Percentiles rank a stretch among this genome's conserved stretches.
Conservation (phyloP, 129 eudicot genomes). For the Kitagawia praeruptora region DNA sequence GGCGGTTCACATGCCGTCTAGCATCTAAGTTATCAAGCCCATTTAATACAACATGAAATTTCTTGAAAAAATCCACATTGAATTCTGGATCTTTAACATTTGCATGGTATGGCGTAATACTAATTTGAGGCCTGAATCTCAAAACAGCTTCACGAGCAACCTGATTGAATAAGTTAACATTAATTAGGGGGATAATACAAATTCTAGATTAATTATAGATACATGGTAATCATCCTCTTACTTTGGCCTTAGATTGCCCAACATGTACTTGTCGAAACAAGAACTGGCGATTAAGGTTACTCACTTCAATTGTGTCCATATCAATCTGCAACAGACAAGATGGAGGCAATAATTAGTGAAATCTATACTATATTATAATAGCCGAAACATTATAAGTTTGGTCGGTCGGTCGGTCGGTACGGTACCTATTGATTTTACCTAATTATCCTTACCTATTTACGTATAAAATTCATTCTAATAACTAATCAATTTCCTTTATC, state of each 20-base stretch:
- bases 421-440: too few species aligned
- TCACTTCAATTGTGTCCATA: constrained; percentile 97
- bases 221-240: constrained; percentile 24
- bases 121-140: constrained; percentile 84
- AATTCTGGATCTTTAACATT: constrained; percentile 92
- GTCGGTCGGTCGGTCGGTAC: too few species aligned
- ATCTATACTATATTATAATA: too few species aligned
- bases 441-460: too few species aligned
- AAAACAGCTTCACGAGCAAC: constrained; percentile 97
- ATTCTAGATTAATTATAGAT: background rate
- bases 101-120: constrained; percentile 90
- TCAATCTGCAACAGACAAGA: constrained; percentile 60
- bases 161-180: constrained; percentile 29
- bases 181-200: background rate
- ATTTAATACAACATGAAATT: constrained; percentile 74
- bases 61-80: constrained; percentile 89
- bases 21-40: constrained; percentile 99
- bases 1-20: constrained; percentile 95
- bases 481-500: too few species aligned
- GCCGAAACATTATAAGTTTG: too few species aligned
- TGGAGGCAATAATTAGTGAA: background rate
- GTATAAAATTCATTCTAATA: too few species aligned
- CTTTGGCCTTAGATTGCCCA: constrained; percentile 95
- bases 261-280: constrained; percentile 90
- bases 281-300: constrained; percentile 91